A percentile compares a stretch with the other conserved stretches of the same genome.
Conservation (phyloP, 2,329 filamentous ascomycete genomes). For the Aspergillus amoenus region DNA sequence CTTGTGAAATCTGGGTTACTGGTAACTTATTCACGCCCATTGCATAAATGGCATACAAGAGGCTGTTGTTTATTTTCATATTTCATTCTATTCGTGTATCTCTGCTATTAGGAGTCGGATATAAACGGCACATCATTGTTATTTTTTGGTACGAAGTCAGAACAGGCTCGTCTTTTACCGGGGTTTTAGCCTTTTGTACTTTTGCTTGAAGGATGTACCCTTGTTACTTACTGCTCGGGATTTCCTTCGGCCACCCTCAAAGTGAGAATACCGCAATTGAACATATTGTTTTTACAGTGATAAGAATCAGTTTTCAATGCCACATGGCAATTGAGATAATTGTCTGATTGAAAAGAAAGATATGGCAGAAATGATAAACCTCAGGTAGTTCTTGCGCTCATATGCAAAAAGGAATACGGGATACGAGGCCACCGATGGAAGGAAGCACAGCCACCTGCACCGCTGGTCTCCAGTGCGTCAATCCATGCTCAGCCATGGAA, state of each 20-base stretch:
- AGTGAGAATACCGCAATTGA: not conserved
- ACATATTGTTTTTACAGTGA: not conserved
- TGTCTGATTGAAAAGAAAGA: not conserved
- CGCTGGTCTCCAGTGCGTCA: not conserved
- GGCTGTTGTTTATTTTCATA: slow-evolving; percentile 11
- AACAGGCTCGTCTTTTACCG: not conserved
- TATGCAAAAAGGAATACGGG: too few relatives aligned
- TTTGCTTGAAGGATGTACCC: not conserved
- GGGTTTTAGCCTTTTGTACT: not conserved
- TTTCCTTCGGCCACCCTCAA: not conserved
- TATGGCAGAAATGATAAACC: too few relatives aligned
- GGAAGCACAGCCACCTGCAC: not conserved
- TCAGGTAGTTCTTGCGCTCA: too few relatives aligned
- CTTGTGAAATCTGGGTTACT: slow-evolving; percentile 9
- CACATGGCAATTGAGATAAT: not conserved
- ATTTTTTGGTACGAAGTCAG: not conserved
- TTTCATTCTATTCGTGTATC: slow-evolving; percentile 14
- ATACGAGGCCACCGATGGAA: not conserved
- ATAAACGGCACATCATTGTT: slow-evolving; percentile 6
- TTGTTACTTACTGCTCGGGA: not conserved
- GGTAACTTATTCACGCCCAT: slow-evolving; percentile 16
- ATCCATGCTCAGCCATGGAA: not conserved
- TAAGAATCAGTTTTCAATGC: not conserved
- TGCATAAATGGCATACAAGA: slow-evolving; percentile 23
- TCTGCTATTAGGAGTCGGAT: slow-evolving; percentile 11